Evolutionary conservation across 192 early-diverging fungal species (phyloP).

Genomic region (Polychytrium aggregatum): DNA sequence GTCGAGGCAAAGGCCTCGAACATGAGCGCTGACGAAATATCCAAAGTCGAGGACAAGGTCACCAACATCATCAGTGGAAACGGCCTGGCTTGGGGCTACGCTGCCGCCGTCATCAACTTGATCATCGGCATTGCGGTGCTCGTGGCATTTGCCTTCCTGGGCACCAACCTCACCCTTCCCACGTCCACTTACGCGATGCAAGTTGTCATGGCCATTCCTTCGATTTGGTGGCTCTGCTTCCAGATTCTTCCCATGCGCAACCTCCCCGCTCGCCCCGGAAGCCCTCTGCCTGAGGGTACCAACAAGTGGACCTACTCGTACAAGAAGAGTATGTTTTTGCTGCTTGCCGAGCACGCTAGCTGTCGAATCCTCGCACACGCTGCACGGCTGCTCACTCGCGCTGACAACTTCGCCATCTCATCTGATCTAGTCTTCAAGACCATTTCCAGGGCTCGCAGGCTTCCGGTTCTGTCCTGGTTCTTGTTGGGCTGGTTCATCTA

Average conservation of each 20-base stretch:
- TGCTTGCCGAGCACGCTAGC: too few species aligned
- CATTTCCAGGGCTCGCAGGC: conserved; percentile 13
- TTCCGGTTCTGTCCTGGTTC: conserved; percentile 49
- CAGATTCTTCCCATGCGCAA: conserved; percentile 1
- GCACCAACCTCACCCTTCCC: conserved; percentile 4
- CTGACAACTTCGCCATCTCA: neutral
- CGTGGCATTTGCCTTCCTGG: neutral
- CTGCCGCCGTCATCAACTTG: conserved; percentile 5
- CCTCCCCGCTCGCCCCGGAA: conserved; percentile 16
- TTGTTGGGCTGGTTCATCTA: conserved; percentile 61
- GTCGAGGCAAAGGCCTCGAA: neutral
- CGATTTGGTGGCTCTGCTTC: conserved; percentile 13
- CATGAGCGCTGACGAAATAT: neutral
- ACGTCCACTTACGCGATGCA: conserved; percentile 14
- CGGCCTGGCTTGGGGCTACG: conserved; percentile 12
- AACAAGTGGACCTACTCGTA: conserved; percentile 11
- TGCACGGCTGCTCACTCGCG: too few species aligned
- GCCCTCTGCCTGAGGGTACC: conserved; percentile 16
- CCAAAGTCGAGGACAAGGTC: conserved; percentile 3
- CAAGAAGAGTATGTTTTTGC: too few species aligned
- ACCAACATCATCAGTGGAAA: conserved; percentile 13
- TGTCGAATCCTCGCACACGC: too few species aligned
- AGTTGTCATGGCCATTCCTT: conserved; percentile 12
- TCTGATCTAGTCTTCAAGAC: neutral
- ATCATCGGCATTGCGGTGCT: conserved; percentile 10